Evolutionary conservation across 495 filamentous ascomycete species (phyloP), one percentile per base, ranked within the genome.

Genomic region (Penicillium mononematosum): DNA sequence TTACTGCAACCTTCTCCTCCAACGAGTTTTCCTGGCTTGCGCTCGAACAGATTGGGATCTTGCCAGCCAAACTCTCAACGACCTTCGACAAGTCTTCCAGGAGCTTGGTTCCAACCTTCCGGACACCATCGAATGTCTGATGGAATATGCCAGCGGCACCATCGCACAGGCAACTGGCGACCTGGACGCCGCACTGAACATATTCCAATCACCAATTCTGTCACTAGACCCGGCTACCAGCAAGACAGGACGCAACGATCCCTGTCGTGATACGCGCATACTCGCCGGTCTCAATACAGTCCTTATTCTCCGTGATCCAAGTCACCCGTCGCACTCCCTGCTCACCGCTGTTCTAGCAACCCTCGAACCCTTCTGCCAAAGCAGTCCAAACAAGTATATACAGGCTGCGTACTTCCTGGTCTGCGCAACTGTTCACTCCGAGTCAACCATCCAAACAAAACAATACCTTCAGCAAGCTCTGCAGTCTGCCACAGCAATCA

Each of bases 281-380:
- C 81, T 98, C 11, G 88, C 91, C 5, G 76, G 85, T 5, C 81
- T 99, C 56, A 98, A 96, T 70, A 81, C 81, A 22, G 72, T 96
- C 25, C 86, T 92, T 68, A 94, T 98, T 53, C 76, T 96, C 59
- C 89, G 91, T 45, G 75, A 85, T 38, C 81, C 82, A 8, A 58
- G 69, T 0, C 81, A 86, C 25, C 74, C 75, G 47, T 55, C 84
- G 50, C 74, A 83, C 39, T 61, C 64, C 38, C 65, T 74, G 5
- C 68, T 82, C 11, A 63, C 73, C 5, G 68, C 75, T 6, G 67
- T 93, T 2, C 70, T 96, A n/a, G 71, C 82, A 2, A 75, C 79
- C 5, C 77, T 95, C 5, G 84, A 88, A 42, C 82, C 83, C 6
- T 78, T 89, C 58, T 92, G 89, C 70, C 72, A 73, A 14, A 73